Conservation (phyloP, 2,329 filamentous ascomycete species). For the Claviceps purpurea region DNA sequence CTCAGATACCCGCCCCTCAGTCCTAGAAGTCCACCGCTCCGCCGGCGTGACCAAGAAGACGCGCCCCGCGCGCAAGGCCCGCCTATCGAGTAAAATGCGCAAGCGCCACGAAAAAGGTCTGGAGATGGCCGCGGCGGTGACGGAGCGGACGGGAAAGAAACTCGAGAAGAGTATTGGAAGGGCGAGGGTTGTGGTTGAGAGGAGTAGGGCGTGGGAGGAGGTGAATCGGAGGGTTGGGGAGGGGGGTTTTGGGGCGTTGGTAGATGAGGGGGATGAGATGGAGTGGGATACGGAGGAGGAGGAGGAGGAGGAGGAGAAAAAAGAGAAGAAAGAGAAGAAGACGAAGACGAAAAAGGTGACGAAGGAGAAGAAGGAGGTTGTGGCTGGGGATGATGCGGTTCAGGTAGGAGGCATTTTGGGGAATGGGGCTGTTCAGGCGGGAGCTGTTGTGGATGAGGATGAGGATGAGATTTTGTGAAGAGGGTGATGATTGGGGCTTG, state of each 20-base stretch:
- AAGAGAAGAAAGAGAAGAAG: constrained; percentile 11
- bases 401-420: background rate
- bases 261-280: constrained; percentile 14
- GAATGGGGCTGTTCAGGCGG: background rate
- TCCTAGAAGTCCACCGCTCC: constrained; percentile 53
- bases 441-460: constrained; percentile 3
- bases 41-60: constrained; percentile 56
- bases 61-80: constrained; percentile 41
- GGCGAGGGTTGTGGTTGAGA: constrained; percentile 31
- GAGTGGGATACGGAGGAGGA: constrained; percentile 21
- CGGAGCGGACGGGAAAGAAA: constrained; percentile 45
- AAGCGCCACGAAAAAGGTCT: constrained; percentile 42
- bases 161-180: constrained; percentile 40
- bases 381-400: constrained; percentile 7
- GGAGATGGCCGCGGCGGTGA: constrained; percentile 45
- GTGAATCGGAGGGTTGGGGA: constrained; percentile 31
- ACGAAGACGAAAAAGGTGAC: constrained; percentile 10
- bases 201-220: constrained; percentile 44
- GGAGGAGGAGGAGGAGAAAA: constrained; percentile 18
- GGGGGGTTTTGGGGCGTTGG: constrained; percentile 9
- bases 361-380: constrained; percentile 20
- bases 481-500: background rate
- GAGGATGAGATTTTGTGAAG: constrained; percentile 1
- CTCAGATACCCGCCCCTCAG: constrained; percentile 38
- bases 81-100: constrained; percentile 40